These are phyloP conservation scores for Histomonas meleagridis DNA, from an alignment of 208 protist genomes.

Conservation along the genomic window DNA sequence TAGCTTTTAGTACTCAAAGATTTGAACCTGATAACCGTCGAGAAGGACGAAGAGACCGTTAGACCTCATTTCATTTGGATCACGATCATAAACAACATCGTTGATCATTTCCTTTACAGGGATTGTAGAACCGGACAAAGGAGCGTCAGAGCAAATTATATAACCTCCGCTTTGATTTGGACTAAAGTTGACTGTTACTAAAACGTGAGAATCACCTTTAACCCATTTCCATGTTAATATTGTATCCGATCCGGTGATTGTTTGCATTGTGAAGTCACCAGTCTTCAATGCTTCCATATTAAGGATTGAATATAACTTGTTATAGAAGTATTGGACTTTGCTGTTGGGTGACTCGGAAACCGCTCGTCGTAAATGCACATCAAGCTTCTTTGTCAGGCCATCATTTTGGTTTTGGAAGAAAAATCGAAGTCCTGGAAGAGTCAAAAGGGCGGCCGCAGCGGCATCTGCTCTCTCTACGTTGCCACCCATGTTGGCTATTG, in stretches of 20 bases:
- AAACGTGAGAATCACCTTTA: background rate
- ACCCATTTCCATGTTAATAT: conserved; percentile 18
- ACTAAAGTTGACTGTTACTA: background rate
- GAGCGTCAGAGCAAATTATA: background rate
- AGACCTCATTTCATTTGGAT: background rate
- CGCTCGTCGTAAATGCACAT: conserved; percentile 39
- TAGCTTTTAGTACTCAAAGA: conserved; percentile 31
- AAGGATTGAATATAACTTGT: background rate
- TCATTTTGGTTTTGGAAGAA: conserved; percentile 10
- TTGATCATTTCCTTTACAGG: background rate
- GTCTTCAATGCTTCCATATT: background rate
- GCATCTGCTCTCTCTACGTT: background rate
- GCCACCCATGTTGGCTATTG: background rate
- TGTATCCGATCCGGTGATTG: background rate
- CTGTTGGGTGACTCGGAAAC: background rate
- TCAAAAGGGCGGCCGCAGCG: conserved; percentile 22
- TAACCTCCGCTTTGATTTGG: background rate
- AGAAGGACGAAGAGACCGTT: background rate
- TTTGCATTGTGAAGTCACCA: background rate
- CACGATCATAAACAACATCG: background rate
- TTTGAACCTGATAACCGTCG: background rate
- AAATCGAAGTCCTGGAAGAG: conserved; percentile 39
- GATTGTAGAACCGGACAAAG: background rate
- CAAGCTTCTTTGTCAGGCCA: conserved; percentile 29
- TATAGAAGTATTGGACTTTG: background rate